Percentiles rank a stretch among this genome's conserved stretches.
Conservation (phyloP, 2,329 filamentous ascomycete genomes). For the Trichoderma sp. region DNA sequence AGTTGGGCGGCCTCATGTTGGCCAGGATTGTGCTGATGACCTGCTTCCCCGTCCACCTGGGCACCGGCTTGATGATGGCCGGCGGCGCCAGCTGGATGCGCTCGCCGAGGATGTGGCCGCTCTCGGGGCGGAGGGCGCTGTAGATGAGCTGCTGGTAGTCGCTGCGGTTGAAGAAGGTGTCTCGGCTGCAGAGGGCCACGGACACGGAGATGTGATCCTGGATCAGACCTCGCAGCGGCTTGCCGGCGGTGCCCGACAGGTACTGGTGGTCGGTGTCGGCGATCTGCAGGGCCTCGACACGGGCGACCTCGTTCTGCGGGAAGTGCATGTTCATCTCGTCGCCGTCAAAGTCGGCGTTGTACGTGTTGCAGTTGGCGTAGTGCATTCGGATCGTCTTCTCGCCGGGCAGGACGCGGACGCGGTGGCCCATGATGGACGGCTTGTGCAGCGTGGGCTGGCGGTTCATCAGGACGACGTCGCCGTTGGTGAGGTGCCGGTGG, state of each 20-base stretch:
- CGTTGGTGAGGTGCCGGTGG: constrained; percentile 91
- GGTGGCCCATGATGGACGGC: constrained; percentile 97
- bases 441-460: constrained; percentile 97
- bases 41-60: constrained; percentile 94
- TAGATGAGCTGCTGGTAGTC: constrained; percentile 96
- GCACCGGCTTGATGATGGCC: constrained; percentile 76
- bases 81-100: constrained; percentile 80
- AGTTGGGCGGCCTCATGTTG: constrained; percentile 81
- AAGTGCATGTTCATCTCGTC: constrained; percentile 99
- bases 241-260: constrained; percentile 88
- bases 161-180: constrained; percentile 84
- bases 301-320: constrained; percentile 91
- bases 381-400: constrained; percentile 99
- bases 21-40: constrained; percentile 89
- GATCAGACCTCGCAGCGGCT: constrained; percentile 91
- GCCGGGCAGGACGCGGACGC: constrained; percentile 85
- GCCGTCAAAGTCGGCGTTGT: constrained; percentile 98
- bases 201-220: constrained; percentile 98
- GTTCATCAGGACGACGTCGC: constrained; percentile 98
- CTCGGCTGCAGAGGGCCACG: constrained; percentile 84
- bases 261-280: constrained; percentile 98
- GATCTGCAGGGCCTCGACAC: constrained; percentile 88
- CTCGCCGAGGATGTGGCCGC: constrained; percentile 81
- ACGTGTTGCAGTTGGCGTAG: constrained; percentile 99
- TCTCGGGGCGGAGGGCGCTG: constrained; percentile 84